These are phyloP conservation scores for Lachancea quebecensis DNA, from an alignment of 805 yeast genomes.

Conservation along the genomic window DNA sequence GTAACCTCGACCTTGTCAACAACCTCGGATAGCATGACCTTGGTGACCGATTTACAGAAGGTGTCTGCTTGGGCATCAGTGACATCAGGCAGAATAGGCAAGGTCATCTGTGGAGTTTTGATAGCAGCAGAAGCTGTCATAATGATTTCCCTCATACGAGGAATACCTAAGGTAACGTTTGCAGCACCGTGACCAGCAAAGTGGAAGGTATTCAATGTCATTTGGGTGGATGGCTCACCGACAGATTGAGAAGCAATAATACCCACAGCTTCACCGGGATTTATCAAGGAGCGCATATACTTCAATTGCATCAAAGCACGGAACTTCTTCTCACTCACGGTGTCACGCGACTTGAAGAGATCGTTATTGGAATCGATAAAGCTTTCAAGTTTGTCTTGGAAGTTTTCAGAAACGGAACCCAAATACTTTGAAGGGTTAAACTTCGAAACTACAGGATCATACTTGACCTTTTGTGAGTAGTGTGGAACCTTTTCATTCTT, in stretches of 20 bases:
- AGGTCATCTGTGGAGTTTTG: conserved; percentile 98
- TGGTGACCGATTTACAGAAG: conserved; percentile 85
- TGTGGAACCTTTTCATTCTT: conserved; percentile 61
- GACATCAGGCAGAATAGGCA: conserved; percentile 77
- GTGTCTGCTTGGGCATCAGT: conserved; percentile 82
- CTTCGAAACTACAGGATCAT: conserved; percentile 82
- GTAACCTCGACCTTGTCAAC: conserved; percentile 78
- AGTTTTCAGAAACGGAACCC: conserved; percentile 89
- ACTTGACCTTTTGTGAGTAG: conserved; percentile 53
- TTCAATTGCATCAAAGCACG: conserved; percentile 96
- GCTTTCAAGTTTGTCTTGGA: conserved; percentile 70
- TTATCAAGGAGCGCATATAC: conserved; percentile 89
- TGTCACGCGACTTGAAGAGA: conserved; percentile 45
- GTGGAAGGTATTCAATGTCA: conserved; percentile 96
- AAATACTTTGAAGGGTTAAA: conserved; percentile 84
- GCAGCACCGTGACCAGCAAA: conserved; percentile 99
- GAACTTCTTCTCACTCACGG: conserved; percentile 68
- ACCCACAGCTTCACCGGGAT: conserved; percentile 98
- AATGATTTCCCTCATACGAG: conserved; percentile 98
- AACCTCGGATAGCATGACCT: conserved; percentile 79
- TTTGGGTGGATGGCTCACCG: conserved; percentile 99
- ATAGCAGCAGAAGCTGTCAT: conserved; percentile 97
- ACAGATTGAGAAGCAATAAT: conserved; percentile 96
- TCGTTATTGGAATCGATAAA: conserved; percentile 53
- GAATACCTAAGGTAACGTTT: conserved; percentile 97